A percentile compares a stretch with the other conserved stretches of the same genome.
Evolutionary conservation across 768 basidiomycete genomes (phyloP).

Genomic region (Baorangia bicolor): DNA sequence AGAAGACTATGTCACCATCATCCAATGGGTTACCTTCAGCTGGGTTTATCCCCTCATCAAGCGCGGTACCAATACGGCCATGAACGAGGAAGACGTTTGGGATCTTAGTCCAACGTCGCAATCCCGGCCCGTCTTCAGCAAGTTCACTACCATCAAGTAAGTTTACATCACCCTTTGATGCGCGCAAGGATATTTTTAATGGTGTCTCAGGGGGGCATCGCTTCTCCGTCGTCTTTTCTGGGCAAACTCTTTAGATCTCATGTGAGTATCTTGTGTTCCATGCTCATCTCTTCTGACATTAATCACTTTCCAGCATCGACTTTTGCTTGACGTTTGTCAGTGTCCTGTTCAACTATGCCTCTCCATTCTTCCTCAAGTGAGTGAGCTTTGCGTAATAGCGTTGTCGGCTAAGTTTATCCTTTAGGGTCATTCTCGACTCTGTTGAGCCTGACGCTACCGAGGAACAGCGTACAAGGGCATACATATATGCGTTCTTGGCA

Average conservation of each 20-base stretch:
- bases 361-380: conserved; percentile 83
- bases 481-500: conserved; percentile 75
- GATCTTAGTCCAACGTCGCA: conserved; percentile 64
- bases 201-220: conserved; percentile 20
- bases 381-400: conserved; percentile 6
- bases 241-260: conserved; percentile 47
- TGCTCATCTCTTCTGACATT: neutral
- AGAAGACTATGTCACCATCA: conserved; percentile 75
- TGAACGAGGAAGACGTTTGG: conserved; percentile 75
- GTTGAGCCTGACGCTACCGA: conserved; percentile 45
- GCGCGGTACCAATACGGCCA: conserved; percentile 48
- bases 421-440: conserved; percentile 59
- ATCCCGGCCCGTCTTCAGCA: conserved; percentile 60
- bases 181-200: neutral
- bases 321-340: conserved; percentile 64
- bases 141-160: conserved; percentile 37
- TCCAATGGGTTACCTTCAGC: conserved; percentile 67
- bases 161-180: neutral
- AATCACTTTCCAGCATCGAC: conserved; percentile 47
- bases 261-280: conserved; percentile 19
- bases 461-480: conserved; percentile 58
- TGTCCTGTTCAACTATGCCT: conserved; percentile 74
- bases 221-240: conserved; percentile 45
- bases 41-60: conserved; percentile 70
- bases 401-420: neutral